Evolutionary conservation across 139 green algal genomes (phyloP).

Genomic region (Choricystis sp.): DNA sequence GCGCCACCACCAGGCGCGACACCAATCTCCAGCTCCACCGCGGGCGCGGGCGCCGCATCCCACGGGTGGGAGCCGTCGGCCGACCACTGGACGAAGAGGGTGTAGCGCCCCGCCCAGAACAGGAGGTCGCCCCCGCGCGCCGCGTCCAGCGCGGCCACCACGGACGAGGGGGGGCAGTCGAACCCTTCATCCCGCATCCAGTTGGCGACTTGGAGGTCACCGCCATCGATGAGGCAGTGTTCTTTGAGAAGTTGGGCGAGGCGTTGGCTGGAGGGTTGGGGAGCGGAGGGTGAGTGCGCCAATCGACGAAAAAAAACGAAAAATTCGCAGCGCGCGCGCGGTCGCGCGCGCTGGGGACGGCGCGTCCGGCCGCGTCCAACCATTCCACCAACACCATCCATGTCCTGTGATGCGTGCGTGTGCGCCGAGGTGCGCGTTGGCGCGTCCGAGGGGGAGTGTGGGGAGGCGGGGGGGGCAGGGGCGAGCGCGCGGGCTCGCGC

Average conservation of each 20-base stretch:
- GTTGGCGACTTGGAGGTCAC: background rate
- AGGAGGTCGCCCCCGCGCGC: background rate
- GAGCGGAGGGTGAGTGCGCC: background rate
- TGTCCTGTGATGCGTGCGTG: too few species aligned
- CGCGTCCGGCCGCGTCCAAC: too few species aligned
- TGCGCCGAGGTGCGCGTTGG: background rate
- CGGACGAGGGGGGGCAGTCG: background rate
- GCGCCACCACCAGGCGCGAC: background rate
- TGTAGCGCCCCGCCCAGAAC: conserved; percentile 5
- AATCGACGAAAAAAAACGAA: too few species aligned
- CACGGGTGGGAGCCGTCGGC: conserved; percentile 5
- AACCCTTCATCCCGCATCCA: conserved; percentile 5
- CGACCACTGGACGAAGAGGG: conserved; percentile 9
- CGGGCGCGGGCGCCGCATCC: background rate
- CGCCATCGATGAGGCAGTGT: conserved; percentile 4
- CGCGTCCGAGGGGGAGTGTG: background rate
- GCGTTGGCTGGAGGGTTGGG: background rate
- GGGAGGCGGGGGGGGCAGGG: too few species aligned
- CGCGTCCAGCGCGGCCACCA: conserved; percentile 2
- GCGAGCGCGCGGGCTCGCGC: too few species aligned
- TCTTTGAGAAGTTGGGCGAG: conserved; percentile 4
- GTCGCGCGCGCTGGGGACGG: too few species aligned
- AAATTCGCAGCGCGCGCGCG: background rate
- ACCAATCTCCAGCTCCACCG: conserved; percentile 4
- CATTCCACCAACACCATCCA: too few species aligned